Evolutionary conservation across 129 eudicot genomes (phyloP).

Genomic region (Tagetes erecta): DNA sequence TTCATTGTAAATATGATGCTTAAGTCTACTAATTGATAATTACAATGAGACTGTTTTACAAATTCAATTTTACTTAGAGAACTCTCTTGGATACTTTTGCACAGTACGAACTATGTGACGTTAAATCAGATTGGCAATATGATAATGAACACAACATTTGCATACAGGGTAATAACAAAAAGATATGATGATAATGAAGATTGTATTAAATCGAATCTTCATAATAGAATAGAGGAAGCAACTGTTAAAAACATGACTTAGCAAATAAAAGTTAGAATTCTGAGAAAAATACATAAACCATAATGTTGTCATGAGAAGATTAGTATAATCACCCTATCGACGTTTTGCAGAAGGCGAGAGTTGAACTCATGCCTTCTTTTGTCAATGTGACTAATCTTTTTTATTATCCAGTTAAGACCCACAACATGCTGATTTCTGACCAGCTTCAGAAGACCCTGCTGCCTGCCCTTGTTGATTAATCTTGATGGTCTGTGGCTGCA

Average conservation of each 20-base stretch:
- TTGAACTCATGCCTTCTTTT: constrained; percentile 26
- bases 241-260: constrained; percentile 37
- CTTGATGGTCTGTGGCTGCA: constrained; percentile 74
- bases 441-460: constrained; percentile 54
- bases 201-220: constrained; percentile 30
- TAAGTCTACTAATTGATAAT: background rate
- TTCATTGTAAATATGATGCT: background rate
- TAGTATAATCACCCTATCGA: constrained; percentile 30
- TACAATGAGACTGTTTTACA: no score
- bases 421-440: constrained; percentile 66
- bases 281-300: constrained; percentile 38
- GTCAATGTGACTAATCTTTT: constrained; percentile 20
- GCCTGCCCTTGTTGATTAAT: constrained; percentile 59
- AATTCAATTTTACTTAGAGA: no score
- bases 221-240: constrained; percentile 17
- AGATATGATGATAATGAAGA: background rate
- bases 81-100: no score
- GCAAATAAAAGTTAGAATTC: constrained; percentile 35
- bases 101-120: no score
- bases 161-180: no score
- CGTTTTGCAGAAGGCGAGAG: constrained; percentile 24
- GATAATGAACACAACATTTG: no score
- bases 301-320: constrained; percentile 32
- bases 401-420: constrained; percentile 45
- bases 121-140: no score